Base-by-base conservation (phyloP, 2,329 filamentous ascomycete genomes). In the Diaporthe longicolla region DNA sequence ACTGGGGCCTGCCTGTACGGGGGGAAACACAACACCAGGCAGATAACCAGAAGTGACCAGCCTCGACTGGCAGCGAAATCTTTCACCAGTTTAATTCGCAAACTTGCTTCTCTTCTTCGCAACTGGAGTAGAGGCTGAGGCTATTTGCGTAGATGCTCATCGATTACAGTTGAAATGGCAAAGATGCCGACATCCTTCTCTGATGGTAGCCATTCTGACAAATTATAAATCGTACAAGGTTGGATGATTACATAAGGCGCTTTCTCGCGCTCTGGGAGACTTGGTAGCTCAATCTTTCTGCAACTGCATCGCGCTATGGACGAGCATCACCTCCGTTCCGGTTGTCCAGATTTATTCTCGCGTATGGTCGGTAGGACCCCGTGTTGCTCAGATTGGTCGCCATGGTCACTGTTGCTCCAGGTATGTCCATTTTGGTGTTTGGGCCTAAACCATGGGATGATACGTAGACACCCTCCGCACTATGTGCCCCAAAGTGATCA, bases 371-470 rank as follows among this genome's bases (percentile, higher is more conserved):
- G 21, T 71, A 71, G 21, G 24, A 2, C n/a, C 10, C 11, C n/a
- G 24, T 48, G 17, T 35, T 1, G 35, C 35, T 24, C 35, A 35
- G 26, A 26, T 40, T 37, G 7, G 45, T 54, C n/a, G 45, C 32
- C 57, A 55, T 54, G 19, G n/a, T 45, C 24, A 75, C 45, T 21
- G n/a, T 37, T 32, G 72, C 59, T 29, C 74, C 74, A 37, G 72
- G 74, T 13, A 70, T 70, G 40, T 80, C 71, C 9, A 81, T 54
- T 8, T 76, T 72, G 24, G 74, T 82, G 72, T 74, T 76, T 71
- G 65, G 78, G 78, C 72, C 73, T 63, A 48, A 58, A 15, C 61
- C 74, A 71, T 21, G 43, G 45, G 43, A 15, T 8, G 45, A 57
- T 6, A 43, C 72, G 70, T 58, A 63, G 1, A 79, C 43, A 11